Evolutionary conservation across 1,139 yeast genomes (phyloP).

Genomic region (Blastobotrys proliferans): DNA sequence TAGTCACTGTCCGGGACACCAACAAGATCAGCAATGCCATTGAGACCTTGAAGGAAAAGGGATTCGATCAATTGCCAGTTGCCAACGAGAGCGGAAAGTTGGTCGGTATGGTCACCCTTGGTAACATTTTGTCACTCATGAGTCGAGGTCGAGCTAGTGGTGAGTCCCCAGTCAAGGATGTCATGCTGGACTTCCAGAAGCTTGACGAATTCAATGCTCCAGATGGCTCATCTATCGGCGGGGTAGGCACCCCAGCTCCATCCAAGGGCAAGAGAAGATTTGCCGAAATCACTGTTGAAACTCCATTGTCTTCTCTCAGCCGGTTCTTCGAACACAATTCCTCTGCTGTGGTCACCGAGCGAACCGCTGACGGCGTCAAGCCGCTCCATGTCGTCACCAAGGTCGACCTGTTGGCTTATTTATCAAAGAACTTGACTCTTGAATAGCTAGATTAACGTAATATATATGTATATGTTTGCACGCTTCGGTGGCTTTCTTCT

Average conservation of each 20-base stretch:
- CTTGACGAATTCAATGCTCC: constrained; percentile 52
- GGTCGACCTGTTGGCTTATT: constrained; percentile 74
- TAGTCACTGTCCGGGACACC: constrained; percentile 63
- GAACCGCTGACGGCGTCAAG: constrained; percentile 40
- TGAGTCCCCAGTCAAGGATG: constrained; percentile 56
- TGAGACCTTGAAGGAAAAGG: constrained; percentile 67
- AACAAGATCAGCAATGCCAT: constrained; percentile 66
- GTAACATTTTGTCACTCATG: constrained; percentile 64
- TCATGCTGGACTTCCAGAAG: constrained; percentile 72
- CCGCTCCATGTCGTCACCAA: constrained; percentile 86
- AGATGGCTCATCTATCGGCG: constrained; percentile 26
- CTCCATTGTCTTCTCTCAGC: constrained; percentile 66
- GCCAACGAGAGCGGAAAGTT: constrained; percentile 57
- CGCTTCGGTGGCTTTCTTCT: too few species aligned
- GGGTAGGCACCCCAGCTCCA: constrained; percentile 42
- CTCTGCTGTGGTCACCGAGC: constrained; percentile 77
- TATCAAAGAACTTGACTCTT: constrained; percentile 36
- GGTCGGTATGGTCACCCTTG: constrained; percentile 73
- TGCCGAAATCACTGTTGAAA: constrained; percentile 62
- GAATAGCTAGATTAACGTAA: constrained; percentile 4
- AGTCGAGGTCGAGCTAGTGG: constrained; percentile 60
- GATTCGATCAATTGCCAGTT: constrained; percentile 85
- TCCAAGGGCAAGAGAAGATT: constrained; percentile 60
- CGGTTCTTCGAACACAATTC: constrained; percentile 84
- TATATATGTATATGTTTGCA: too few species aligned